Conservation (phyloP, 1,284 basidiomycete genomes). For the Paramarasmius palmivorus region DNA sequence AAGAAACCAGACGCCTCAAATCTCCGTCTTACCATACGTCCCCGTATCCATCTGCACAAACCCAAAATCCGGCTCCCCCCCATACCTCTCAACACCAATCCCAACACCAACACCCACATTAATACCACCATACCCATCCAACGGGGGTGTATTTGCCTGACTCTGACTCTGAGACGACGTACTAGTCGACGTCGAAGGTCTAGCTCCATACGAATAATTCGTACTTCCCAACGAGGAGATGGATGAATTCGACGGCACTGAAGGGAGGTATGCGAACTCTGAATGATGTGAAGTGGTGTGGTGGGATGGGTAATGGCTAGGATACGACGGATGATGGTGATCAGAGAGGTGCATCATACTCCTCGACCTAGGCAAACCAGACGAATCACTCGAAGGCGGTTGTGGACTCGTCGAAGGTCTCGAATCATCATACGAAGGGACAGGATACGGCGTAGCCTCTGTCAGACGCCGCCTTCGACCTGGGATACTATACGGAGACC, state of each 20-base stretch:
- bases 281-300: constrained; percentile 46
- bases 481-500: no score
- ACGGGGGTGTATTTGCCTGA: constrained; percentile 80
- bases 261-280: constrained; percentile 77
- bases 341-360: constrained; percentile 80
- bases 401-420: constrained; percentile 74
- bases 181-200: constrained; percentile 13
- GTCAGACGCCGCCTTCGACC: constrained; percentile 73
- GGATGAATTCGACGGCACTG: constrained; percentile 47
- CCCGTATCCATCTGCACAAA: constrained; percentile 15
- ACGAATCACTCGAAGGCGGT: constrained; percentile 30
- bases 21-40: neutral
- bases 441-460: constrained; percentile 79
- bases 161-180: constrained; percentile 62
- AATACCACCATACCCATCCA: constrained; percentile 58
- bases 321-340: constrained; percentile 43
- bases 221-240: constrained; percentile 38
- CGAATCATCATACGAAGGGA: constrained; percentile 51
- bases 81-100: constrained; percentile 24
- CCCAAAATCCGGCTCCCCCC: constrained; percentile 24
- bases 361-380: constrained; percentile 63
- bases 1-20: neutral
- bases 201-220: constrained; percentile 1
- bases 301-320: constrained; percentile 40
- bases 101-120: constrained; percentile 55